Evolutionary conservation across 768 basidiomycete species (phyloP), one percentile per base, ranked within the genome.

Genomic region (Epithele typhae): DNA sequence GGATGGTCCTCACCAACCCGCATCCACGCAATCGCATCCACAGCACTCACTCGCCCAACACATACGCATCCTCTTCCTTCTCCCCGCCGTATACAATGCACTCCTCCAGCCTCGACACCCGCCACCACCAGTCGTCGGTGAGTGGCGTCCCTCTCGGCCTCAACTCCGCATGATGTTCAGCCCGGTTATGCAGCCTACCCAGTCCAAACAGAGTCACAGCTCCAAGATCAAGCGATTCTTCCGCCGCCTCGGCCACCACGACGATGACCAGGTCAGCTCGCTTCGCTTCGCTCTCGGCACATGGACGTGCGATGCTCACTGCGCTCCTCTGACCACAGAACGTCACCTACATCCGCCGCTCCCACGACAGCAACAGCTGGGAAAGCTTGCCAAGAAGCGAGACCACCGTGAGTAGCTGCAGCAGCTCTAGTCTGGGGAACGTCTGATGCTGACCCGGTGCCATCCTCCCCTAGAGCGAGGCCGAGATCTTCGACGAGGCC

Each of bases 401-500:
- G 23, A 25, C 23, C 10, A 23, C 27, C 7, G 39, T 40, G n/a
- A 30, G 41, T 40, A n/a, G n/a, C n/a, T n/a, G n/a, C n/a, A n/a
- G n/a, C n/a, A n/a, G n/a, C n/a, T n/a, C n/a, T n/a, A n/a, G n/a
- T n/a, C n/a, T n/a, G n/a, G n/a, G n/a, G n/a, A n/a, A n/a, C n/a
- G n/a, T n/a, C n/a, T n/a, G n/a, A n/a, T n/a, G n/a, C n/a, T n/a
- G n/a, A n/a, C n/a, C 14, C 14, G 27, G 14, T 30, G 8, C 27
- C 27, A 14, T 30, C 27, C 14, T 30, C 14, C 27, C 27, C n/a
- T n/a, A 30, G 27, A 30, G 25, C 18, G 40, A 42, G 37, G 46
- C 51, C 21, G 51, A 52, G 41, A 43, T 44, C 41, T 21, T 52
- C 14, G 46, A 47, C 21, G 36, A 52, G 21, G 14, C 7, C 27